phyloP scores from a whole-genome alignment of 2,329 filamentous ascomycete genomes.

The Xylaria sp. region DNA sequence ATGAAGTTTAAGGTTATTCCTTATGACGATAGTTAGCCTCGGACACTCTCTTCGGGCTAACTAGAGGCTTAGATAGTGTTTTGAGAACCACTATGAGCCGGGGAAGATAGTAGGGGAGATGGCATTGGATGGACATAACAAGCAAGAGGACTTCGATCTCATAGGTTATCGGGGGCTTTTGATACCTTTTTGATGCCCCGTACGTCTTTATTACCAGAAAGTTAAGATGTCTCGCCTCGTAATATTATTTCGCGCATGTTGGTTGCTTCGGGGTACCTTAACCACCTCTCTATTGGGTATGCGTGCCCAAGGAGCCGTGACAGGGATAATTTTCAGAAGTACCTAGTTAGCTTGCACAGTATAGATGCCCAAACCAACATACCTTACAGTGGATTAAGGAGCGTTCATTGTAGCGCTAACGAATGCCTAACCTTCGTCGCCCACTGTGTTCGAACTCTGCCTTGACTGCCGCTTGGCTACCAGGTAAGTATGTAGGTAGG shows the following conservation, averaged over 20 bases:
- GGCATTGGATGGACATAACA: background rate
- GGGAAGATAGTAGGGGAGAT: background rate
- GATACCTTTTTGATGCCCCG: background rate
- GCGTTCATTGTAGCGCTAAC: too few relatives aligned
- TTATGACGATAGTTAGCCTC: background rate
- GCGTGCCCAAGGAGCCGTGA: background rate
- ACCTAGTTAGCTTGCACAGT: too few relatives aligned
- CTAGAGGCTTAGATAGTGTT: too few relatives aligned
- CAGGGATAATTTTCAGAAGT: background rate
- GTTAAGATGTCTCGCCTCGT: background rate
- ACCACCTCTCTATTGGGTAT: background rate
- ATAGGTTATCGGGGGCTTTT: too few relatives aligned
- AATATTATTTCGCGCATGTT: background rate
- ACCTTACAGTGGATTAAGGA: too few relatives aligned
- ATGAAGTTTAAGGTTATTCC: constrained; percentile 7
- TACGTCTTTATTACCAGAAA: background rate
- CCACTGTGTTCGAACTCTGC: too few relatives aligned
- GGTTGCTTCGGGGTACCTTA: background rate
- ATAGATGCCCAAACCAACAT: too few relatives aligned
- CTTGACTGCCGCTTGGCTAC: too few relatives aligned
- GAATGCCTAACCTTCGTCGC: too few relatives aligned
- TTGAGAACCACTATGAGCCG: background rate
- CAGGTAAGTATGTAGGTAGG: too few relatives aligned
- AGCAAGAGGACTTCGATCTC: too few relatives aligned
- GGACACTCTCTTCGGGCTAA: background rate